phyloP scores from a whole-genome alignment of 2,329 filamentous ascomycete genomes.

The Alternaria gansuensis region DNA sequence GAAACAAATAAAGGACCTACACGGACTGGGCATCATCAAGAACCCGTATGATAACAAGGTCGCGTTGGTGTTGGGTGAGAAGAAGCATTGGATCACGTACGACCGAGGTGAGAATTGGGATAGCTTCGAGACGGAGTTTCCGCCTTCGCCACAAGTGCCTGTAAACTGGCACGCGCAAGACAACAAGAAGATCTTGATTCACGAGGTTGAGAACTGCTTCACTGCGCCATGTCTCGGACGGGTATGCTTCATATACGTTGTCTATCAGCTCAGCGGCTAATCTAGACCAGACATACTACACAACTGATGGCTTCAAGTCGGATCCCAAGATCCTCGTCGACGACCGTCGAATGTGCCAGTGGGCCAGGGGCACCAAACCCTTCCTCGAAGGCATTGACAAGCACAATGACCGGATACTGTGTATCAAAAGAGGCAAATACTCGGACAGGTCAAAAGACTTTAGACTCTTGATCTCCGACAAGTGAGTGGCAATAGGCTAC shows the following conservation, averaged over 20 bases:
- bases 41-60: slow-evolving; percentile 81
- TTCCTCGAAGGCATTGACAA: slow-evolving; percentile 74
- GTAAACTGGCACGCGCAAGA: slow-evolving; percentile 86
- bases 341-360: slow-evolving; percentile 80
- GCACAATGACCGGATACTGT: slow-evolving; percentile 77
- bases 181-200: slow-evolving; percentile 84
- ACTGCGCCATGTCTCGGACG: slow-evolving; percentile 53
- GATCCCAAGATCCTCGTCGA: slow-evolving; percentile 70
- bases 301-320: slow-evolving; percentile 82
- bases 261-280: slow-evolving; percentile 18
- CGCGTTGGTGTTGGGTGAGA: slow-evolving; percentile 80
- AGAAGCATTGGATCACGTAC: slow-evolving; percentile 81
- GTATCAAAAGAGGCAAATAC: slow-evolving; percentile 77
- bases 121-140: slow-evolving; percentile 70
- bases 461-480: slow-evolving; percentile 80
- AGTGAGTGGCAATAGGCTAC: slow-evolving; percentile 48
- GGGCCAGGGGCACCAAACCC: slow-evolving; percentile 79
- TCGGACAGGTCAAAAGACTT: slow-evolving; percentile 77
- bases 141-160: slow-evolving; percentile 64
- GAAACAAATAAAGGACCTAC: slow-evolving; percentile 70
- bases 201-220: slow-evolving; percentile 57
- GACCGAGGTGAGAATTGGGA: slow-evolving; percentile 85
- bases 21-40: slow-evolving; percentile 70
- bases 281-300: slow-evolving; percentile 68
- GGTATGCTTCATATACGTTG: slow-evolving; percentile 57